Percentiles rank a stretch among this genome's conserved stretches.
These are phyloP conservation scores for Penicillium angulare DNA, from an alignment of 495 filamentous ascomycete genomes.

Conservation along the genomic window DNA sequence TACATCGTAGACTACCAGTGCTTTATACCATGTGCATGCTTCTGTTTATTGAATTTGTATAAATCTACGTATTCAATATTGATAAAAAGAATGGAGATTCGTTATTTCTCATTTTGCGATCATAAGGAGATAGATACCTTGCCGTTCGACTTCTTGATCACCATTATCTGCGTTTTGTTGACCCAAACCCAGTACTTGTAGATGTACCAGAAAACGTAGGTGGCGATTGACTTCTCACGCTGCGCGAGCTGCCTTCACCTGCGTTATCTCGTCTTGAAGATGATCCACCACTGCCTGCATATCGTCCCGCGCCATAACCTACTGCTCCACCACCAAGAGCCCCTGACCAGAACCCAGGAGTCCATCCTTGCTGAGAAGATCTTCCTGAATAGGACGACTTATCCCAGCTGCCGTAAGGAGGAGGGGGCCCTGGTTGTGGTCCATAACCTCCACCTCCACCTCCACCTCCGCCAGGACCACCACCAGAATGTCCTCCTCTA, in stretches of 20 bases:
- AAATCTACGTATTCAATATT: too few species aligned
- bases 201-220: conserved; percentile 53
- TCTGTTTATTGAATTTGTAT: too few species aligned
- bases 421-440: conserved; percentile 55
- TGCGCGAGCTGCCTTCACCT: conserved; percentile 55
- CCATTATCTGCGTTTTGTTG: conserved; percentile 73
- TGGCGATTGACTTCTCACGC: conserved; percentile 40
- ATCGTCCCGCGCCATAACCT: conserved; percentile 64
- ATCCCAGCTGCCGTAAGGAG: conserved; percentile 54
- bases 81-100: too few species aligned
- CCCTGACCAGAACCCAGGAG: conserved; percentile 88
- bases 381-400: conserved; percentile 20
- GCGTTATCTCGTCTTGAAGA: conserved; percentile 29
- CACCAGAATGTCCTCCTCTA: conserved; percentile 51
- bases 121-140: too few species aligned
- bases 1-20: too few species aligned
- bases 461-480: conserved; percentile 46
- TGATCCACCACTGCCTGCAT: conserved; percentile 22
- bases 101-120: too few species aligned
- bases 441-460: conserved; percentile 52
- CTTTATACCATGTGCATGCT: too few species aligned
- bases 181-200: conserved; percentile 87
- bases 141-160: too few species aligned
- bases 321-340: conserved; percentile 68
- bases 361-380: conserved; percentile 58